Percentiles rank a stretch among this genome's conserved stretches.
phyloP scores from a whole-genome alignment of 768 basidiomycete genomes.

The Naganishia friedmannii region DNA sequence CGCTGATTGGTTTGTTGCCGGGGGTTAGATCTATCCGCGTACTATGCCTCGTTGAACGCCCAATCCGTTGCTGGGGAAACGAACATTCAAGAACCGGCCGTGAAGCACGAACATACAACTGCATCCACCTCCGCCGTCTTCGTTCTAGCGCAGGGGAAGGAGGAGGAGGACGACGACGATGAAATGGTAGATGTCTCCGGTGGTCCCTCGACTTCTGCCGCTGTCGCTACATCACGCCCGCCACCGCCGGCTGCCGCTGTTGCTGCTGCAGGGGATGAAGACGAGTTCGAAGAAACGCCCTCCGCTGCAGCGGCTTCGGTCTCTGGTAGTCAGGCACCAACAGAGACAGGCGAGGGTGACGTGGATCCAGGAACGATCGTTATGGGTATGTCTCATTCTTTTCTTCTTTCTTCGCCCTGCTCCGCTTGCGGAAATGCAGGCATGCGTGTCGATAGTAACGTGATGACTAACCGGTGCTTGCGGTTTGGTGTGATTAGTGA shows the following conservation, averaged over 20 bases:
- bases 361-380: conserved; percentile 16
- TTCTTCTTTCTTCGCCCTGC: no score
- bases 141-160: neutral
- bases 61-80: neutral
- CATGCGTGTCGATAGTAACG: no score
- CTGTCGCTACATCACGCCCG: neutral
- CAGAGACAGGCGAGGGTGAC: neutral
- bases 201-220: neutral
- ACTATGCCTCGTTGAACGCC: conserved; percentile 5
- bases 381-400: neutral
- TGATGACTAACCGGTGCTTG: neutral
- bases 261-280: neutral
- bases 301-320: neutral
- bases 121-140: no score
- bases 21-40: conserved; percentile 7
- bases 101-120: neutral
- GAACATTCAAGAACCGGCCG: neutral
- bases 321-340: neutral
- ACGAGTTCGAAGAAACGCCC: conserved; percentile 15
- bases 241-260: no score
- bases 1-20: neutral
- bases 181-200: conserved; percentile 17
- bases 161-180: neutral
- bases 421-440: no score
- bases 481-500: neutral